Conservation (phyloP, 352 stramenopile species). For the Globisporangium apiculatum region DNA sequence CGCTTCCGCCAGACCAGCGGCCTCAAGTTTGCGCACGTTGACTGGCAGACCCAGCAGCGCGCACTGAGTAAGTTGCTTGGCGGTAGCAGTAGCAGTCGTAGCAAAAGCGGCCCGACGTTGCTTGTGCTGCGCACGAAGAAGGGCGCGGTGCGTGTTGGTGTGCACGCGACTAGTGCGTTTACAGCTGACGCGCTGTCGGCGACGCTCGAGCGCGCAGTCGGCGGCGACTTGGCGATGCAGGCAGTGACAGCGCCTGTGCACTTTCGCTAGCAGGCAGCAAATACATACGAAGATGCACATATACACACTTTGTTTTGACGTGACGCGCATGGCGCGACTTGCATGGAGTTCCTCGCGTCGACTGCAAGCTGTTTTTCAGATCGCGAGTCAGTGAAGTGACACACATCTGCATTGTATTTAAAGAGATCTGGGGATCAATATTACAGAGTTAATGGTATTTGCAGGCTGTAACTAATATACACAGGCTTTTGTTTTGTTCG, state of each 20-base stretch:
- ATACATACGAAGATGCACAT: not conserved
- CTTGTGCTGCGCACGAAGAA: slow-evolving; percentile 62
- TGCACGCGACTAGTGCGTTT: slow-evolving; percentile 34
- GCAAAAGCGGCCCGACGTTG: slow-evolving; percentile 26
- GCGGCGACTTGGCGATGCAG: slow-evolving; percentile 49
- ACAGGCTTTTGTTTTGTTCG: no score
- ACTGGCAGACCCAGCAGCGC: slow-evolving; percentile 59
- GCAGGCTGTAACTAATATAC: no score
- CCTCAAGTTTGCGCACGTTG: slow-evolving; percentile 61
- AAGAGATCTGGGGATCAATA: no score
- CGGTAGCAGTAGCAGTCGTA: slow-evolving; percentile 3
- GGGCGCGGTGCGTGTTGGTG: slow-evolving; percentile 48
- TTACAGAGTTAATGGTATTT: no score
- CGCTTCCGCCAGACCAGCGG: slow-evolving; percentile 64
- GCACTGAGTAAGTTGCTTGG: slow-evolving; percentile 44
- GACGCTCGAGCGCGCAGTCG: slow-evolving; percentile 66
- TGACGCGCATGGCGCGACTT: not conserved
- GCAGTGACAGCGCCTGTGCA: slow-evolving; percentile 25
- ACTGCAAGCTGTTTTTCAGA: no score
- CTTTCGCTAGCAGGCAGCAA: slow-evolving; percentile 20
- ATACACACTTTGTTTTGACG: not conserved
- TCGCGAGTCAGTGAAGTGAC: no score
- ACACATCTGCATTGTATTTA: no score
- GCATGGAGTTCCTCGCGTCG: no score
- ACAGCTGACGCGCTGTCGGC: slow-evolving; percentile 40